These are phyloP conservation scores for Coemansia sp. DNA, from an alignment of 192 early-diverging fungal genomes.

Conservation along the genomic window DNA sequence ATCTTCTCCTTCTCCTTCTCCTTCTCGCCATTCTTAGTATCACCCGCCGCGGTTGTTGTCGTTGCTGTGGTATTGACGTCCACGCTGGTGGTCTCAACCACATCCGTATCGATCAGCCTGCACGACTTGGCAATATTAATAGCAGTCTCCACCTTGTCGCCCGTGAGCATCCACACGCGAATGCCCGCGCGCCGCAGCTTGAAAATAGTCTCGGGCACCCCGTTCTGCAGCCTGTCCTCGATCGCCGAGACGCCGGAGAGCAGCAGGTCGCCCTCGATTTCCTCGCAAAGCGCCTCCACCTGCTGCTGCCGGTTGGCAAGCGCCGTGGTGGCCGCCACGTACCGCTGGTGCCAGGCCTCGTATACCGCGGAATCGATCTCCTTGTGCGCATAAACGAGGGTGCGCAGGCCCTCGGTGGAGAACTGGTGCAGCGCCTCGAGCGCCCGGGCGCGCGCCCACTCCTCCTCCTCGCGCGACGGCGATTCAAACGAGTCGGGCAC, in stretches of 20 bases:
- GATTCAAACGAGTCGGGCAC: constrained; percentile 28
- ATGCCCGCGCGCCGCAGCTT: constrained; percentile 76
- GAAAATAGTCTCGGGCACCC: constrained; percentile 83
- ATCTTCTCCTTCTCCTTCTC: constrained; percentile 16
- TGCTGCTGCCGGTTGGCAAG: constrained; percentile 64
- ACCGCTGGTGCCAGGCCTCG: constrained; percentile 64
- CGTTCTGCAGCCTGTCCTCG: constrained; percentile 84
- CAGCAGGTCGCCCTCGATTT: constrained; percentile 71
- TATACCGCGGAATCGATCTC: constrained; percentile 67
- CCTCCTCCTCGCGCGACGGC: constrained; percentile 59
- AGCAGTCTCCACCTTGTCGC: constrained; percentile 89
- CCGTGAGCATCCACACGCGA: constrained; percentile 88
- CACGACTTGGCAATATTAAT: constrained; percentile 88
- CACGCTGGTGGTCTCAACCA: constrained; percentile 30
- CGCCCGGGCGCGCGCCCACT: constrained; percentile 62
- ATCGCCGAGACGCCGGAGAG: constrained; percentile 87
- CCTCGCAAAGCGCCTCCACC: constrained; percentile 68
- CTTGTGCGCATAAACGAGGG: constrained; percentile 74
- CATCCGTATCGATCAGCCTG: constrained; percentile 60
- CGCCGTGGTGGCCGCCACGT: constrained; percentile 67
- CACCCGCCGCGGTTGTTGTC: neutral
- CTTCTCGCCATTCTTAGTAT: neutral
- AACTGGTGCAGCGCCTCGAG: constrained; percentile 70
- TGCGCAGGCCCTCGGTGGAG: constrained; percentile 78
- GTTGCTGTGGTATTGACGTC: constrained; percentile 2